Conservation (phyloP, 208 protist species). For the Balamuthia mandrillaris region DNA sequence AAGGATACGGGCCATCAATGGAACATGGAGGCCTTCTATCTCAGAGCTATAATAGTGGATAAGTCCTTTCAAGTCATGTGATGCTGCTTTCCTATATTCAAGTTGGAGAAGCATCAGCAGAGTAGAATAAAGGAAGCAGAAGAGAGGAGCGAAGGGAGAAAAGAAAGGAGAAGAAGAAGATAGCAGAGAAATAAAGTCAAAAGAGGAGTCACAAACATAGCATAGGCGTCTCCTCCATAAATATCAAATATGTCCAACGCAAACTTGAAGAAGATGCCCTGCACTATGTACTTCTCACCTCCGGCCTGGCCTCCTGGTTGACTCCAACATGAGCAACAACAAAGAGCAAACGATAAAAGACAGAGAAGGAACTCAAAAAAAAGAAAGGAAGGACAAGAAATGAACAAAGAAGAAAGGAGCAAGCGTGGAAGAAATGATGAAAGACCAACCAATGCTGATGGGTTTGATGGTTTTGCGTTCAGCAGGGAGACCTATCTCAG, state of each 20-base stretch:
- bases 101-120: neutral
- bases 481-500: neutral
- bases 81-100: constrained; percentile 13
- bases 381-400: too few species aligned
- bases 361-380: too few species aligned
- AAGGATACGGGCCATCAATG: constrained; percentile 32
- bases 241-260: constrained; percentile 7
- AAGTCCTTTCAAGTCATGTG: constrained; percentile 26
- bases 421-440: too few species aligned
- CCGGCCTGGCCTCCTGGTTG: too few species aligned
- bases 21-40: constrained; percentile 10
- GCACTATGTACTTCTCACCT: constrained; percentile 15
- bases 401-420: too few species aligned
- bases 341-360: too few species aligned
- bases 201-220: neutral
- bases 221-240: neutral
- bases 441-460: too few species aligned
- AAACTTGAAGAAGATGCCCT: constrained; percentile 50
- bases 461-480: constrained; percentile 28
- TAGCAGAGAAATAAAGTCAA: neutral
- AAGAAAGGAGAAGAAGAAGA: too few species aligned
- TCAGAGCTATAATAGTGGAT: neutral
- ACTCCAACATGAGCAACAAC: too few species aligned
- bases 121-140: too few species aligned
- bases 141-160: too few species aligned